phyloP scores from a whole-genome alignment of 1,284 basidiomycete species.

The Violaceomyces palustris region DNA sequence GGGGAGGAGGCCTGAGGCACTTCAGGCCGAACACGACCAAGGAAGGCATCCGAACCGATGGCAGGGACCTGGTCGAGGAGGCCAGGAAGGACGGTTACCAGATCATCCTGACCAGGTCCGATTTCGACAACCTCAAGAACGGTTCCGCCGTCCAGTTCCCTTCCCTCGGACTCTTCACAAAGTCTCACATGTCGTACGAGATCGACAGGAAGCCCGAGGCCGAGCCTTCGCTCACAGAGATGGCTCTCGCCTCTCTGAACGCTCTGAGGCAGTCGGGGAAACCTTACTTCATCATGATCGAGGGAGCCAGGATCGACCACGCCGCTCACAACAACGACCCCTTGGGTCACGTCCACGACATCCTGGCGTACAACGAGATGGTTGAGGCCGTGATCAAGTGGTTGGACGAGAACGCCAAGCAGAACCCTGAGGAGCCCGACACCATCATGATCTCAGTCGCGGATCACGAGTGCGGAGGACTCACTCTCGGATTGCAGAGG shows the following conservation, averaged over 20 bases:
- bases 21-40: slow-evolving; percentile 48
- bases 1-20: slow-evolving; percentile 49
- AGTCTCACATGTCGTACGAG: slow-evolving; percentile 51
- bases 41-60: slow-evolving; percentile 39
- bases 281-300: slow-evolving; percentile 52
- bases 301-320: slow-evolving; percentile 46
- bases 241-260: slow-evolving; percentile 48
- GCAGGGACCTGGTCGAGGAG: slow-evolving; percentile 39
- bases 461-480: slow-evolving; percentile 50
- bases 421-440: slow-evolving; percentile 22
- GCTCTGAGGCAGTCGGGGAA: slow-evolving; percentile 36
- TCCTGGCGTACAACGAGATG: slow-evolving; percentile 44
- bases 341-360: slow-evolving; percentile 47
- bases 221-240: slow-evolving; percentile 49
- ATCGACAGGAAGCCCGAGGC: slow-evolving; percentile 43
- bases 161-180: slow-evolving; percentile 39
- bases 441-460: slow-evolving; percentile 42
- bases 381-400: slow-evolving; percentile 31
- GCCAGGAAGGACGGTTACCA: slow-evolving; percentile 40
- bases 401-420: slow-evolving; percentile 30
- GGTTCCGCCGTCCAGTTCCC: slow-evolving; percentile 19
- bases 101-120: slow-evolving; percentile 31
- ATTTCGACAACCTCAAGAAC: slow-evolving; percentile 38
- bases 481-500: slow-evolving; percentile 36
- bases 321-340: slow-evolving; percentile 52